phyloP scores from a whole-genome alignment of 1,284 basidiomycete genomes.

The Spongispora temasekensis region DNA sequence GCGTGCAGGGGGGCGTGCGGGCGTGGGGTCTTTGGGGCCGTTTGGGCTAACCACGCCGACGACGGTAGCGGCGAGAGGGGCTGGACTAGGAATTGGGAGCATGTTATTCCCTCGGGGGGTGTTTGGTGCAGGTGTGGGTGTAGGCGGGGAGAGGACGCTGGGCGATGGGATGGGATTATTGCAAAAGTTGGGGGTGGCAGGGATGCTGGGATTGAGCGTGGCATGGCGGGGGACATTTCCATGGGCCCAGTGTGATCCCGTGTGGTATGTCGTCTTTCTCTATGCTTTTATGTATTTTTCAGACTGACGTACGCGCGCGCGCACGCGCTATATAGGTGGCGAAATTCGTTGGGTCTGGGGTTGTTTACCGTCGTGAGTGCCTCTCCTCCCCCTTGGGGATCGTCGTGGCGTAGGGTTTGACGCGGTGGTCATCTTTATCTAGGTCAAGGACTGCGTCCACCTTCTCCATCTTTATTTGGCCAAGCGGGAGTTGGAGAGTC shows the following conservation, averaged over 20 bases:
- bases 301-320: neutral
- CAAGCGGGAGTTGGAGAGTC: conserved; percentile 66
- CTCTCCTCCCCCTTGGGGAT: neutral
- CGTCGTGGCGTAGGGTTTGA: neutral
- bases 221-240: conserved; percentile 56
- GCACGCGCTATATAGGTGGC: conserved; percentile 69
- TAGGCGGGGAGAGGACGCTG: conserved; percentile 2
- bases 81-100: conserved; percentile 1
- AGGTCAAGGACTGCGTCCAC: conserved; percentile 36
- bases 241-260: conserved; percentile 69
- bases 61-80: neutral
- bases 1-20: neutral
- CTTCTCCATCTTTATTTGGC: conserved; percentile 67
- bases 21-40: conserved; percentile 13
- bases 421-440: neutral
- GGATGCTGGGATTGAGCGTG: conserved; percentile 45
- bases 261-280: conserved; percentile 52
- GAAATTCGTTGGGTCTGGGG: conserved; percentile 69
- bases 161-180: conserved; percentile 22
- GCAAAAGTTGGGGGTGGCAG: conserved; percentile 31
- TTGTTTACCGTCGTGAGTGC: conserved; percentile 53
- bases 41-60: conserved; percentile 16
- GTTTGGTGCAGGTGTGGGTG: conserved; percentile 8
- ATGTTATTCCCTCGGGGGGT: conserved; percentile 14
- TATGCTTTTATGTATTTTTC: neutral